Base-by-base conservation (phyloP, 176 grass and related monocot genomes). In the Chloris gayana region DNA sequence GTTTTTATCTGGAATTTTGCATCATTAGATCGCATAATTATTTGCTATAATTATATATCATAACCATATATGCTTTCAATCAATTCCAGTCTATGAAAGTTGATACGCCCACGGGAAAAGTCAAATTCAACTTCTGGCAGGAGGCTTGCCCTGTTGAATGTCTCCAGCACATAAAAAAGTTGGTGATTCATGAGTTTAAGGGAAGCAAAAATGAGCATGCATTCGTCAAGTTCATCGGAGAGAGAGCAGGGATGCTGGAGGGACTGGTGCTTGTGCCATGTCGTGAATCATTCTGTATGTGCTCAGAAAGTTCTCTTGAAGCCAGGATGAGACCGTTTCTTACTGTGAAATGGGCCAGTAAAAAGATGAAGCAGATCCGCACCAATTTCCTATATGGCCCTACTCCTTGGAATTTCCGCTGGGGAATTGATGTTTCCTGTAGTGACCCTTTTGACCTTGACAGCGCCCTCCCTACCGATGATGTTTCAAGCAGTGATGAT, bases 171-270 rank as follows among this genome's bases (percentile, higher is more conserved):
- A 10, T 58, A 7, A 58, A 25, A 22, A 58, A n/a, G 22, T 58
- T 58, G 22, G 54, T 58, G 54, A 58, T 58, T 58, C 54, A 58
- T 10, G 54, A 58, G 22, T 58, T 58, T 58, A 58, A 58, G 22
- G 54, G 54, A 24, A 58, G 22, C 54, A 58, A 58, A 58, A 58
- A 58, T 58, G 54, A 58, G 54, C 54, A 58, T 58, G 54, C 54
- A 8, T 58, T 58, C 54, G 25, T 58, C 54, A 58, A 58, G 54
- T 58, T 58, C 54, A 25, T 58, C 21, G 22, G 22, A 24, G 22
- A 58, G 54, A 58, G 54, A 10, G 54, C 54, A 58, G 22, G 14
- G 21, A 22, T 58, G 54, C 22, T 58, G 7, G 54, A 58, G 54
- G 8, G n/a, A 24, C 1, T 58, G 54, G 22, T 58, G 22, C 7